These are phyloP conservation scores for Hydnomerulius pinastri DNA, from an alignment of 768 basidiomycete genomes.

Conservation along the genomic window DNA sequence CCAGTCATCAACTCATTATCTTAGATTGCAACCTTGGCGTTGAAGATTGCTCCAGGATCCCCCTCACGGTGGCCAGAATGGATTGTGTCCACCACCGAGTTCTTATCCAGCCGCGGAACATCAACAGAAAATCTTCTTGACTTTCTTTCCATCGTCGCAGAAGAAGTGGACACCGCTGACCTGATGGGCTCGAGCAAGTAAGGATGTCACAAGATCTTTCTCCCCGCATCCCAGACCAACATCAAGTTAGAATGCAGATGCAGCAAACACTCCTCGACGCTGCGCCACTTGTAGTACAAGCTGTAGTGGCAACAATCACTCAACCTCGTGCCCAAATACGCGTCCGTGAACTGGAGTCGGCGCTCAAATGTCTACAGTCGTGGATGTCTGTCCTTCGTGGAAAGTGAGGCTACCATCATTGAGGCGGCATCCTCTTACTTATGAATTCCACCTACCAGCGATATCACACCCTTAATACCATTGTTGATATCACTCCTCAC, in stretches of 20 bases:
- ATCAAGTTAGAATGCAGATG: constrained; percentile 54
- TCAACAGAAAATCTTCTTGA: constrained; percentile 65
- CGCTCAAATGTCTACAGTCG: constrained; percentile 77
- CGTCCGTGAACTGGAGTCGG: constrained; percentile 57
- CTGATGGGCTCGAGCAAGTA: constrained; percentile 73
- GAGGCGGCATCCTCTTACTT: background rate
- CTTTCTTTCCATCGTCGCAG: constrained; percentile 80
- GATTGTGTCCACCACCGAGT: constrained; percentile 63
- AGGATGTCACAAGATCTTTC: constrained; percentile 27
- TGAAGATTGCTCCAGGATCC: constrained; percentile 63
- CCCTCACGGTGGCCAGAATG: constrained; percentile 75
- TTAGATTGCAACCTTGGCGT: constrained; percentile 69
- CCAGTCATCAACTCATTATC: too few species aligned
- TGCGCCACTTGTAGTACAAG: constrained; percentile 68
- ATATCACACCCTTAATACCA: constrained; percentile 69
- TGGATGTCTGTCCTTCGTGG: constrained; percentile 76
- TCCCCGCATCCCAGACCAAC: constrained; percentile 7
- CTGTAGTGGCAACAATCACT: constrained; percentile 59
- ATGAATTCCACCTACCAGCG: constrained; percentile 39
- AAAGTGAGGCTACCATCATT: constrained; percentile 48
- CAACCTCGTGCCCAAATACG: constrained; percentile 34
- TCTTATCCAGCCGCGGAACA: constrained; percentile 61
- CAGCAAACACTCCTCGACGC: constrained; percentile 67
- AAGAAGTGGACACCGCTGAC: constrained; percentile 79
- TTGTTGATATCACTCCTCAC: constrained; percentile 54